Percentiles rank a stretch among this genome's conserved stretches.
Evolutionary conservation across 2,329 filamentous ascomycete genomes (phyloP).

Genomic region (Xylaria sp.): DNA sequence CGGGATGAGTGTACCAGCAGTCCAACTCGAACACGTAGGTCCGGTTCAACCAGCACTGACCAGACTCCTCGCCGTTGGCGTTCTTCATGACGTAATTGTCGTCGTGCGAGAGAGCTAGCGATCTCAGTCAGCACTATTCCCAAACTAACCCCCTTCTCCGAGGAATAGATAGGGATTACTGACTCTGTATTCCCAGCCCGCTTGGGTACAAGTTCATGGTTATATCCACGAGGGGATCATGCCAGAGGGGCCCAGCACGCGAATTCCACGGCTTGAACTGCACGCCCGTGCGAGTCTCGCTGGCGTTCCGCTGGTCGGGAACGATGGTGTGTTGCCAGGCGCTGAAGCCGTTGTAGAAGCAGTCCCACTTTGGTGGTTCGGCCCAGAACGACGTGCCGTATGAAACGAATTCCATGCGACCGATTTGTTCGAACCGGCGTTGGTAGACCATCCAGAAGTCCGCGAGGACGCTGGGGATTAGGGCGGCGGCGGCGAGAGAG

Average conservation of each 20-base stretch:
- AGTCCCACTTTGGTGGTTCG: conserved; percentile 16
- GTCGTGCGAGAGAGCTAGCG: conserved; percentile 11
- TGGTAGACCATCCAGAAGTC: conserved; percentile 34
- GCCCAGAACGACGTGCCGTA: conserved; percentile 20
- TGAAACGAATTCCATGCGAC: background rate
- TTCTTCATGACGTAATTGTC: conserved; percentile 14
- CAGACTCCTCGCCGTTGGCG: background rate
- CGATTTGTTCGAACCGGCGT: conserved; percentile 19
- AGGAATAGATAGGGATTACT: background rate
- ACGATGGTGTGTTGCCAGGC: conserved; percentile 17
- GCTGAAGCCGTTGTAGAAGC: conserved; percentile 16
- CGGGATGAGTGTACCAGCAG: conserved; percentile 18
- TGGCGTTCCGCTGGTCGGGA: conserved; percentile 6
- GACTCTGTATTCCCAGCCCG: conserved; percentile 14
- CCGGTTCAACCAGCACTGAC: conserved; percentile 22
- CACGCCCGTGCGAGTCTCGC: background rate
- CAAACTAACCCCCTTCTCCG: too few relatives aligned
- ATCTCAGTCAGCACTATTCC: background rate
- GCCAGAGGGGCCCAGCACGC: conserved; percentile 19
- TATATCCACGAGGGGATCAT: conserved; percentile 15
- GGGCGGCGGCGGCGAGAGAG: background rate
- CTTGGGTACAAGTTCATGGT: conserved; percentile 9
- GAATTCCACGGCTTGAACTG: conserved; percentile 14
- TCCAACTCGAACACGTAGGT: conserved; percentile 22
- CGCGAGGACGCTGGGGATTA: background rate